A percentile compares a stretch with the other conserved stretches of the same genome.
phyloP scores from a whole-genome alignment of 2,329 filamentous ascomycete genomes.

The Rutstroemia sp. region DNA sequence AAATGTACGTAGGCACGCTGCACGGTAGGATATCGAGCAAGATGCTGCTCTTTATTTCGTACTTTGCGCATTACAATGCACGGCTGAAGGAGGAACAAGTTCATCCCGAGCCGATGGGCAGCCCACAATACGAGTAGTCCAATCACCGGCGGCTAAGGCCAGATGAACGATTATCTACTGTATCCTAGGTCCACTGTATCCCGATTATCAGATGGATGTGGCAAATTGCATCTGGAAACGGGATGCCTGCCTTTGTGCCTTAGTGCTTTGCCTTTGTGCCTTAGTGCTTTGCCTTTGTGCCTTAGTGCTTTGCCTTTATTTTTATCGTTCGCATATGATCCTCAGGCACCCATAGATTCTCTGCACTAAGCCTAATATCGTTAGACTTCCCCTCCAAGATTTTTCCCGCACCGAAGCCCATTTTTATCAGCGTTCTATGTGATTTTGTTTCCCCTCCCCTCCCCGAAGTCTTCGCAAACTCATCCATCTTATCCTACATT shows the following conservation, averaged over 20 bases:
- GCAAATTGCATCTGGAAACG: neutral
- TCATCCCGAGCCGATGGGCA: too few relatives aligned
- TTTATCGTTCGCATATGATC: neutral
- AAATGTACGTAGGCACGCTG: too few relatives aligned
- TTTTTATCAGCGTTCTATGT: neutral
- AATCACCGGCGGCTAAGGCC: too few relatives aligned
- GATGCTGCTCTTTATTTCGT: too few relatives aligned
- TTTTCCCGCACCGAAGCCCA: slow-evolving; percentile 2
- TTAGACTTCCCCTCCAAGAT: slow-evolving; percentile 10
- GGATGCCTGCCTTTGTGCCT: neutral
- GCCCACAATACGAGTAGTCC: too few relatives aligned
- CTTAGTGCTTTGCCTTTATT: too few relatives aligned
- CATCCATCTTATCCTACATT: neutral
- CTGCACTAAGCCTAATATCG: neutral
- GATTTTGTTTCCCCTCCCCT: neutral
- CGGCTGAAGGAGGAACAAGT: too few relatives aligned
- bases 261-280: neutral
- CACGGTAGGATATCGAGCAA: too few relatives aligned
- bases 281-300: neutral
- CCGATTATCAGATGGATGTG: too few relatives aligned
- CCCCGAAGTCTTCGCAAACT: neutral
- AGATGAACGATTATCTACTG: too few relatives aligned
- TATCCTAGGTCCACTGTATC: too few relatives aligned
- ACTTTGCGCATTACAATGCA: too few relatives aligned
- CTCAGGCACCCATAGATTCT: neutral